These are phyloP conservation scores for Boletales sp. DNA, from an alignment of 768 basidiomycete species.

Conservation along the genomic window DNA sequence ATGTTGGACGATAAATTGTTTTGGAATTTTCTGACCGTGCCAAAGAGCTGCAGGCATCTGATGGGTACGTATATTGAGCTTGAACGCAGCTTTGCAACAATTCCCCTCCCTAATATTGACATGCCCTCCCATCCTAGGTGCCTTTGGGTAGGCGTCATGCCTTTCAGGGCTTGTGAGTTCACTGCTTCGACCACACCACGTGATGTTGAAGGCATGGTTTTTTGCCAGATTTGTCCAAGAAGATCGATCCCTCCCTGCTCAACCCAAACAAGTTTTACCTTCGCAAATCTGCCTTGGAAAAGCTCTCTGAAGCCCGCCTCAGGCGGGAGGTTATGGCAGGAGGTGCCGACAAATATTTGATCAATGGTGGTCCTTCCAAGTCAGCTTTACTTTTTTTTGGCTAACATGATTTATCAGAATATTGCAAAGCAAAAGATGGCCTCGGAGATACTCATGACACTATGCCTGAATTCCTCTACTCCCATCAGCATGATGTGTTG, in stretches of 20 bases:
- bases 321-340: slow-evolving; percentile 23
- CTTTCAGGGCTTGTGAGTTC: slow-evolving; percentile 89
- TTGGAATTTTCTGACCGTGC: slow-evolving; percentile 75
- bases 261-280: slow-evolving; percentile 19
- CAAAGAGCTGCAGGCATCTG: slow-evolving; percentile 69
- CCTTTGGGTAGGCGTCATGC: slow-evolving; percentile 97
- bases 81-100: slow-evolving; percentile 95
- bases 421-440: slow-evolving; percentile 13
- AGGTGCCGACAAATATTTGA: slow-evolving; percentile 11
- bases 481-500: neutral
- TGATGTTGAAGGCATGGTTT: neutral
- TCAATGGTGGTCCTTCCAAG: neutral
- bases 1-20: slow-evolving; percentile 93
- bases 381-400: neutral
- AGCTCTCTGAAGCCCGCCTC: slow-evolving; percentile 2
- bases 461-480: slow-evolving; percentile 10
- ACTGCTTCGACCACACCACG: neutral
- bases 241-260: slow-evolving; percentile 95
- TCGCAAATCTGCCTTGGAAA: slow-evolving; percentile 20
- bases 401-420: slow-evolving; percentile 15
- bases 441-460: slow-evolving; percentile 16
- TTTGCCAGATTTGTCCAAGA: slow-evolving; percentile 84
- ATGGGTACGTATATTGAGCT: slow-evolving; percentile 91
- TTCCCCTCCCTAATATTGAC: slow-evolving; percentile 94
- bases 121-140: slow-evolving; percentile 99